Base-by-base conservation (phyloP, 2,329 filamentous ascomycete genomes). In the Hypoxylon sp. region DNA sequence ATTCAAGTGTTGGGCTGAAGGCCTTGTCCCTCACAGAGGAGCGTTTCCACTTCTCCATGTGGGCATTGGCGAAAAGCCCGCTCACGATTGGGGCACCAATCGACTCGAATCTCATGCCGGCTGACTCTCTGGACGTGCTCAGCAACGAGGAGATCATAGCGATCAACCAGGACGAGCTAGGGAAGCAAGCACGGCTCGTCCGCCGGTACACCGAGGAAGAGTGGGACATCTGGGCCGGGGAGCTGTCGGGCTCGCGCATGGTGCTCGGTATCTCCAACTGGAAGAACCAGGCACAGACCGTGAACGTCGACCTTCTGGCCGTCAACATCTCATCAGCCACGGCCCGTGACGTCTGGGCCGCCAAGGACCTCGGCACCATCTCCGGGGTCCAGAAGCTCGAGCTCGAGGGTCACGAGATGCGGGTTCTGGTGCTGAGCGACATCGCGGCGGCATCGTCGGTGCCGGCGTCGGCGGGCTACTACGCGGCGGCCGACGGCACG, bases 121-220 rank as follows among this genome's bases (percentile, higher is more conserved):
- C 68, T 0, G 67, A 70, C 0, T 81, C 80, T 0, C 65, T 83
- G 11, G 69, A 70, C 4, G 72, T 81, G 13, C 67, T 82, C 42
- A 73, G 73, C 1, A 85, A 86, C 68, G 73, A 76, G 21, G 83
- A 84, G 51, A 78, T 84, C 18, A 81, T 87, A 20, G 78, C 78
- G 0, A 81, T 84, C 65, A 86, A 86, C 63, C 83, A 87, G 62
- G 84, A 87, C 63, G 57, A 78, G 0, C 69, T 86, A 0, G 82
- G 77, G 0, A 71, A 79, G 49, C 81, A 83, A 40, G 81, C 83
- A 0, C 74, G 74, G n/a, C 72, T 88, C 1, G 68, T 79, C 1
- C 72, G 79, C 3, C 74, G 81, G 4, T 78, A 79, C 64, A 79
- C 79, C 0, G 76, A 79, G 18, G 77, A 79, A 23, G 75, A 77